phyloP scores from a whole-genome alignment of 306 rosid genomes.

The Citrullus mucosospermus region DNA sequence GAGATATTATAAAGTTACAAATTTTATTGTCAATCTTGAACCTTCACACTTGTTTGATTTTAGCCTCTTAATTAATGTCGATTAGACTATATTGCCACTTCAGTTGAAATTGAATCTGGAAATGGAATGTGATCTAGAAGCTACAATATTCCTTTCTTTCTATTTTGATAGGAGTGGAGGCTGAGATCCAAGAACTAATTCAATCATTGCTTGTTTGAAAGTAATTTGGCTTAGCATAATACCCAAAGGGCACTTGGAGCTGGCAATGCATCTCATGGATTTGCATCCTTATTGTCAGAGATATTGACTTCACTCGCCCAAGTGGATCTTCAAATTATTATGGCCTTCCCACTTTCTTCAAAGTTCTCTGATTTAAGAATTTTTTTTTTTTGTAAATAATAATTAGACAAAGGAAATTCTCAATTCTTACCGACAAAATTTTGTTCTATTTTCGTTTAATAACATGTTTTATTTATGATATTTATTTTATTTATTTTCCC shows the following conservation, averaged over 20 bases:
- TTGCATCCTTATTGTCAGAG: background rate
- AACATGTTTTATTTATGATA: background rate
- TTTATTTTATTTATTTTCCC: background rate
- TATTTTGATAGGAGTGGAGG: background rate
- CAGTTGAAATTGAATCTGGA: background rate
- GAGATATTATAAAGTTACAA: background rate
- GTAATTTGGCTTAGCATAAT: background rate
- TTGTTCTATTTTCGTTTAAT: background rate
- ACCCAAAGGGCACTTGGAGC: background rate
- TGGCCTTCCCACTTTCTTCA: background rate
- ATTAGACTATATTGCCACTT: background rate
- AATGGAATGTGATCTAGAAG: background rate
- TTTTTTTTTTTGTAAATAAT: background rate
- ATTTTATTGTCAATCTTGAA: background rate
- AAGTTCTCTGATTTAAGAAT: background rate
- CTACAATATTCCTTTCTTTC: background rate
- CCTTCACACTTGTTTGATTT: background rate
- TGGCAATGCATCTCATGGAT: background rate
- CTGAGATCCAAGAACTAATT: background rate
- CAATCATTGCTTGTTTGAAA: slow-evolving; percentile 4
- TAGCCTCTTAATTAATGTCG: background rate
- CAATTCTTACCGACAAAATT: background rate
- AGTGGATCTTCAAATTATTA: slow-evolving; percentile 5
- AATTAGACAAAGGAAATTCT: background rate
- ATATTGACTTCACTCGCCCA: background rate